Conservation (phyloP, 192 early-diverging fungal genomes). For the Diversispora epigaea region DNA sequence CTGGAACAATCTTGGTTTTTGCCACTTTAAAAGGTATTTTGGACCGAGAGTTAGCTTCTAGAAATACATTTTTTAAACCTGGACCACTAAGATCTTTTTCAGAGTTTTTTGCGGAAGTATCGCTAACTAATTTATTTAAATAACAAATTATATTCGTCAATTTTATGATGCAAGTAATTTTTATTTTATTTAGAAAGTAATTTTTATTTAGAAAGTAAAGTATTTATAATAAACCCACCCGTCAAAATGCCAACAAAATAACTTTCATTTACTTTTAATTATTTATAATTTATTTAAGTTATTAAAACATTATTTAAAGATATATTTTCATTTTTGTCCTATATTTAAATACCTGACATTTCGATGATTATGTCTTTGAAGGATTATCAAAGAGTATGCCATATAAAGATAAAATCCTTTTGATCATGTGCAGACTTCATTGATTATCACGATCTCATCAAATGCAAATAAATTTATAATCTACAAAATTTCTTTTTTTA, state of each 20-base stretch:
- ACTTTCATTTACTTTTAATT: not conserved
- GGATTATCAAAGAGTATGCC: no score
- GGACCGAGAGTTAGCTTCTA: constrained; percentile 23
- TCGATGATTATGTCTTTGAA: no score
- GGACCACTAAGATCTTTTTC: constrained; percentile 67
- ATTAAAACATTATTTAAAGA: no score
- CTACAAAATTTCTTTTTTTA: no score
- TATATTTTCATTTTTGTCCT: no score
- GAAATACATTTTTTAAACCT: constrained; percentile 44
- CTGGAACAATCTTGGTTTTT: constrained; percentile 46
- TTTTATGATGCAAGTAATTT: not conserved
- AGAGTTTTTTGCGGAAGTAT: constrained; percentile 53
- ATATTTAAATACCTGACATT: no score
- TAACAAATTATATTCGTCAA: not conserved
- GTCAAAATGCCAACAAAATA: not conserved
- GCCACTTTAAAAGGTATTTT: constrained; percentile 40
- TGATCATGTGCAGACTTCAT: no score
- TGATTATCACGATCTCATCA: no score
- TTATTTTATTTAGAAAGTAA: not conserved
- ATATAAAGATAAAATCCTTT: no score
- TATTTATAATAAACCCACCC: not conserved
- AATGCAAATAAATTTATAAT: no score
- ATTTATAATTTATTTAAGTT: no score
- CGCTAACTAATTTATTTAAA: constrained; percentile 53
- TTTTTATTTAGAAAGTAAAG: not conserved